phyloP scores from a whole-genome alignment of 2,329 filamentous ascomycete genomes.

The Cercospora sesami region DNA sequence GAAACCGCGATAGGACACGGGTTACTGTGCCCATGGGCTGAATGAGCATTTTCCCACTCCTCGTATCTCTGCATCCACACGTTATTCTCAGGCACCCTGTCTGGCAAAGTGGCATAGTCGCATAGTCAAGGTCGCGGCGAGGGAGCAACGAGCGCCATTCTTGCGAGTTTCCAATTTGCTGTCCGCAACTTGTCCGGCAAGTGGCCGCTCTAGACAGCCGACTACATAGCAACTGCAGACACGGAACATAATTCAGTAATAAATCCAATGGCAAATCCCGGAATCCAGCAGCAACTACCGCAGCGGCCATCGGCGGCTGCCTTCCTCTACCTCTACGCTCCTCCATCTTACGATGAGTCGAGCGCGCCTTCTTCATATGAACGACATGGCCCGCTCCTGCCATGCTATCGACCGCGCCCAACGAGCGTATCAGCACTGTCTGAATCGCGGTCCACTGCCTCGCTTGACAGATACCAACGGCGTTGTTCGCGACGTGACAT shows the following conservation, averaged over 20 bases:
- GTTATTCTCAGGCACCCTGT: no score
- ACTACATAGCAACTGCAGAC: neutral
- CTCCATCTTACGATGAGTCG: slow-evolving; percentile 8
- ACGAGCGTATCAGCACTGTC: neutral
- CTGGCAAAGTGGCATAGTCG: no score
- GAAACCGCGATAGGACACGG: no score
- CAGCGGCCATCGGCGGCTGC: slow-evolving; percentile 6
- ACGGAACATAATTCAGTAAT: neutral
- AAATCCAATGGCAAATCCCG: neutral
- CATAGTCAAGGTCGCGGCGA: no score
- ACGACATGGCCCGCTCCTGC: slow-evolving; percentile 1
- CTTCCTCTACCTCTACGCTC: slow-evolving; percentile 8
- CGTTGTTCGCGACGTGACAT: neutral
- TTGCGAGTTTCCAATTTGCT: no score
- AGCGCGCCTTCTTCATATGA: slow-evolving; percentile 10
- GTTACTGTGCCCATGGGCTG: no score
- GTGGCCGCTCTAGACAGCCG: neutral
- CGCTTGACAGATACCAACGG: neutral
- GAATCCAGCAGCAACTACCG: neutral
- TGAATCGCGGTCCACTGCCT: neutral
- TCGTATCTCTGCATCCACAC: no score
- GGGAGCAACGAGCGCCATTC: no score
- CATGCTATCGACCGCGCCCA: neutral
- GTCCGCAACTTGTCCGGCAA: no score
- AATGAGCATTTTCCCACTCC: no score